phyloP scores from a whole-genome alignment of 2,329 filamentous ascomycete species.

The Pseudocercospora crystallina region DNA sequence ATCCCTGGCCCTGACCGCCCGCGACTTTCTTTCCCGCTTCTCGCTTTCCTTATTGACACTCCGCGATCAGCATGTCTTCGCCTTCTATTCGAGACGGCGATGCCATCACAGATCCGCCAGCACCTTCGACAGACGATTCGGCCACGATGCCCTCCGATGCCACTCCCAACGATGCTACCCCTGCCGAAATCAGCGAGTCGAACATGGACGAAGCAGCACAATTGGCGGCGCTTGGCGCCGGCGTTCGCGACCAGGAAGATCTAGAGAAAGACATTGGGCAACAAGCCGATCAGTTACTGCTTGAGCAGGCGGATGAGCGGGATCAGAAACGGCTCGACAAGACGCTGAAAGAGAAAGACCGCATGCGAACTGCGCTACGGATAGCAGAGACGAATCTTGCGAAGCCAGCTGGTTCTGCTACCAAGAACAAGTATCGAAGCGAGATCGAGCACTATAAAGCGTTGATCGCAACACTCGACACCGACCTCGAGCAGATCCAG shows the following conservation, averaged over 20 bases:
- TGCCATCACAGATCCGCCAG: background rate
- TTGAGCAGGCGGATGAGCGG: conserved; percentile 62
- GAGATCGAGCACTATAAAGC: conserved; percentile 67
- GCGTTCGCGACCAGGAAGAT: conserved; percentile 80
- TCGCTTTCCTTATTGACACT: background rate
- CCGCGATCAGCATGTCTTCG: conserved; percentile 4
- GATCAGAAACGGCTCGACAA: conserved; percentile 64
- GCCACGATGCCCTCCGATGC: background rate
- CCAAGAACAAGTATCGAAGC: conserved; percentile 59
- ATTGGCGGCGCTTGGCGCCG: conserved; percentile 37
- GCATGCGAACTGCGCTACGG: conserved; percentile 65
- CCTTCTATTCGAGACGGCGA: background rate
- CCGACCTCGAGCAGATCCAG: conserved; percentile 78
- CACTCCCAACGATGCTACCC: background rate
- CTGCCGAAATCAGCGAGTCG: conserved; percentile 4
- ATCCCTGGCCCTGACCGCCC: no score
- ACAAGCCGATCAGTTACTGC: conserved; percentile 61
- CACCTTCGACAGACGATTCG: background rate
- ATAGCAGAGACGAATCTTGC: conserved; percentile 58
- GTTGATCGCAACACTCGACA: conserved; percentile 63
- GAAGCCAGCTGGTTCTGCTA: conserved; percentile 54
- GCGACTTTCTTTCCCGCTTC: background rate
- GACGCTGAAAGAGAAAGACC: conserved; percentile 52
- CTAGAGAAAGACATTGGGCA: conserved; percentile 80
- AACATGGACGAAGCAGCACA: conserved; percentile 40